Conservation (phyloP, 331 rosid species). For the Acacia concinna region DNA sequence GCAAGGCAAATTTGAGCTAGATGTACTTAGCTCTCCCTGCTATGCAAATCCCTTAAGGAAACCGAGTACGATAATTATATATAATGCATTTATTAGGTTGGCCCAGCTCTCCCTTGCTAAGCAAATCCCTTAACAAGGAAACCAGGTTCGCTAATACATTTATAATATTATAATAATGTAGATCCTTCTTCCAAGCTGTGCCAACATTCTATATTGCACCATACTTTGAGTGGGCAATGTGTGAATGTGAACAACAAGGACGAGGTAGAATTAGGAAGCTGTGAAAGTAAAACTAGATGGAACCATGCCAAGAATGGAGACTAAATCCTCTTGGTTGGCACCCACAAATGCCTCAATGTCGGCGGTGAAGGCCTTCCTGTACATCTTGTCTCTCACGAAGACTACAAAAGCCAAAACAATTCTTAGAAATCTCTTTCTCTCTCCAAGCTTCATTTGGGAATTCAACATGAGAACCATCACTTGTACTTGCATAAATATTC, state of each 20-base stretch:
- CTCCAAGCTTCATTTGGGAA: constrained; percentile 23
- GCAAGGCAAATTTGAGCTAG: too few species aligned
- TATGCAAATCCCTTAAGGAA: too few species aligned
- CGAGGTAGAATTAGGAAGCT: constrained; percentile 36
- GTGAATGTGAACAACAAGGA: constrained; percentile 34
- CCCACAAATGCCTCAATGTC: constrained; percentile 22
- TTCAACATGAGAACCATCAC: neutral
- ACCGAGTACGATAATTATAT: too few species aligned
- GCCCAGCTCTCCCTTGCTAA: too few species aligned
- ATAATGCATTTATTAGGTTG: too few species aligned
- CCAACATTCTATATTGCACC: constrained; percentile 33
- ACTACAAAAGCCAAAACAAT: constrained; percentile 6
- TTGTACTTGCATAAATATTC: constrained; percentile 44
- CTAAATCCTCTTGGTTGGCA: constrained; percentile 18
- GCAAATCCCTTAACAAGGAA: too few species aligned
- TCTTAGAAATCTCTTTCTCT: neutral
- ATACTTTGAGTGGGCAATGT: constrained; percentile 43
- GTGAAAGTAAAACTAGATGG: constrained; percentile 42
- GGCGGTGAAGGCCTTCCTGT: constrained; percentile 34
- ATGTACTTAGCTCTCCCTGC: too few species aligned
- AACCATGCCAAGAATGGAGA: neutral
- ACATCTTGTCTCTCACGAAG: constrained; percentile 12
- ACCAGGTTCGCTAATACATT: too few species aligned
- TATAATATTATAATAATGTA: constrained; percentile 27
- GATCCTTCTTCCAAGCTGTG: constrained; percentile 42